Evolutionary conservation across 1,284 basidiomycete species (phyloP), one percentile per base, ranked within the genome.

Genomic region (Sanghuangporus sanghuang): DNA sequence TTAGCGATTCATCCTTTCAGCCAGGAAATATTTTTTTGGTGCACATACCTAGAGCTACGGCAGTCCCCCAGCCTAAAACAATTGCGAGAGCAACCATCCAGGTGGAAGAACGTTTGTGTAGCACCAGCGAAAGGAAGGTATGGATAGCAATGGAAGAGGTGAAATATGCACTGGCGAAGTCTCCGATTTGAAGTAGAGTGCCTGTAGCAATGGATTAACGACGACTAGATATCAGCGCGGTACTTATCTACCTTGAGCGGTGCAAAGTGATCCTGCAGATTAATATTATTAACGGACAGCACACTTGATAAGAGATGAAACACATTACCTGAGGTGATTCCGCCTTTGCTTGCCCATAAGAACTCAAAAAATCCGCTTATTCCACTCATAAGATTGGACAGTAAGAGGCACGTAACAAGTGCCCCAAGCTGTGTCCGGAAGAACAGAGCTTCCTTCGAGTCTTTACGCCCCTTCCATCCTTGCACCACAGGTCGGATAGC

Each of bases 361-460:
- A 74, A 67, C 55, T 75, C 79, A 61, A 89, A 76, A 14, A 86
- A 71, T 48, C 84, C 85, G 61, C 84, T 77, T 18, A 79, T 64
- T 57, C 80, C 78, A 64, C 75, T 83, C 68, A 86, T 73, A 63
- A 84, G 72, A 69, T 87, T 86, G 64, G 81, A 79, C 27, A 85
- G 66, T 61, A 90, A 77, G 59, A 91, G 76, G 68, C 84, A 88
- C 52, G 77, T 78, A 14, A 82, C 80, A 71, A 89, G 90, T 59
- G 81, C 79, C 11, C 89, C 89, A 11, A 90, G 78, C 66, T 87
- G 87, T 6, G 87, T 88, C 65, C 80, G 79, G 72, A 90, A 88
- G 73, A 90, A 89, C 61, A 84, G 73, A 48, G 80, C 81, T 71
- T 85, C 83, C 55, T 76, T 74, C 63, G 68, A 70, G 65, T 66